These are phyloP conservation scores for Tuctoria greenei DNA, from an alignment of 176 grass and related monocot genomes.

Conservation along the genomic window DNA sequence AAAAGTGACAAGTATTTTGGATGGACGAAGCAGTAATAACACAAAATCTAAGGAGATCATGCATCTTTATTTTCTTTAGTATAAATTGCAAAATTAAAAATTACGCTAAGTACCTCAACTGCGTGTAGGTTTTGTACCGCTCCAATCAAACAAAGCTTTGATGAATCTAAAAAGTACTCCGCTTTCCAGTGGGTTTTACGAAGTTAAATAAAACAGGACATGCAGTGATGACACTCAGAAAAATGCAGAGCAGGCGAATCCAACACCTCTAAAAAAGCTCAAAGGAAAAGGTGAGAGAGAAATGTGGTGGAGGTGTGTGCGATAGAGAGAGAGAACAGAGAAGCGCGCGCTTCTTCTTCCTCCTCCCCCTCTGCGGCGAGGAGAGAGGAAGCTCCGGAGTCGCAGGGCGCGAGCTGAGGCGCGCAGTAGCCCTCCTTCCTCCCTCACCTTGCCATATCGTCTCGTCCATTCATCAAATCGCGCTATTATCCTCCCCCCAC, in stretches of 20 bases:
- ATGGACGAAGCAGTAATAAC: too few relatives aligned
- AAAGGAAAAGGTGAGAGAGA: background rate
- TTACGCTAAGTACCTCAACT: background rate
- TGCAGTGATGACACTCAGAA: background rate
- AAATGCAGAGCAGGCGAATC: constrained; percentile 35
- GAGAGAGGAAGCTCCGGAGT: constrained; percentile 51
- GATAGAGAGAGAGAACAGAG: background rate
- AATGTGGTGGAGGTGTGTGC: constrained; percentile 20
- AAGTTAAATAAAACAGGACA: constrained; percentile 5
- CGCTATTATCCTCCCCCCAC: background rate
- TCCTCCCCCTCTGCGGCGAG: constrained; percentile 6
- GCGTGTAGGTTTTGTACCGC: background rate
- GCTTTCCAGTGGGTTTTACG: constrained; percentile 26
- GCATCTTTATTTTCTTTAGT: background rate
- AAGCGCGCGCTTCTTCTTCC: constrained; percentile 33
- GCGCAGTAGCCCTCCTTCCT: constrained; percentile 12
- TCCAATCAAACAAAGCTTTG: constrained; percentile 13
- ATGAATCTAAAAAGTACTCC: constrained; percentile 11
- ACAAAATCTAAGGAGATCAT: too few relatives aligned
- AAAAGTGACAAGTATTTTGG: too few relatives aligned
- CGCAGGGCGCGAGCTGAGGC: constrained; percentile 23
- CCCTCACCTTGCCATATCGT: background rate
- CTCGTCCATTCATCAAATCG: background rate
- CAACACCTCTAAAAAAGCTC: constrained; percentile 37
- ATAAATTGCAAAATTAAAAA: background rate